Evolutionary conservation across 2,329 filamentous ascomycete genomes (phyloP), one percentile per base, ranked within the genome.

Genomic region (Sarocladium kiliense): DNA sequence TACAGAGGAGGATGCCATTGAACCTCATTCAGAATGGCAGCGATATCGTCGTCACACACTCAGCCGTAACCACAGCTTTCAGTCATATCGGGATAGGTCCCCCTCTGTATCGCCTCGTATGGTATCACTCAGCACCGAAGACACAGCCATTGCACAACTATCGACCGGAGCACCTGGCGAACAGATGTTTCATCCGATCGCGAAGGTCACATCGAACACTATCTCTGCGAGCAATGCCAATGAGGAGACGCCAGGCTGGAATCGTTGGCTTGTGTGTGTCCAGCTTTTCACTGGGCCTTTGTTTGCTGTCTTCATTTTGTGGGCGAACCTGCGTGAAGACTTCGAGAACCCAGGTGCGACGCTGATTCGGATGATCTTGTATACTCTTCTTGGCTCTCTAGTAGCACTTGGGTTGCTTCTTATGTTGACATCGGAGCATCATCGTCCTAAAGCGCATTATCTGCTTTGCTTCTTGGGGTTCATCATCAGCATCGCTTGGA

Each of bases 401-500:
- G 66, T 87, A 21, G 73, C 88, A 42, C 77, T 97, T 42, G 78
- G 73, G 0, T 66, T 87, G 2, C 73, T 97, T 12, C 73, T 95
- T 2, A 58, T 84, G 3, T 85, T 85, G 19, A 95, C 92, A 0
- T 82, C 80, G 1, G 78, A 86, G 7, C 76, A 82, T 51, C 80
- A 78, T 32, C 85, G 86, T 27, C 88, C 89, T 0, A 83, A 79
- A 59, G 89, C 89, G 69, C 87, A 92, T 57, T 87, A 86, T 50
- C 66, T 93, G 23, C 78, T 97, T 45, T 96, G 91, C 66, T 90
- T 96, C 64, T 75, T 95, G 34, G 94, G 95, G 6, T 99, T 99
- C 66, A 76, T 88, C 9, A 95, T 97, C 57, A 86, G 88, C 58
- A 94, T 97, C 56, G 88, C 90, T 23, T 99, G 95, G 94, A 97